These are phyloP conservation scores for Fusarium secorum DNA, from an alignment of 2,329 filamentous ascomycete species.

Conservation along the genomic window DNA sequence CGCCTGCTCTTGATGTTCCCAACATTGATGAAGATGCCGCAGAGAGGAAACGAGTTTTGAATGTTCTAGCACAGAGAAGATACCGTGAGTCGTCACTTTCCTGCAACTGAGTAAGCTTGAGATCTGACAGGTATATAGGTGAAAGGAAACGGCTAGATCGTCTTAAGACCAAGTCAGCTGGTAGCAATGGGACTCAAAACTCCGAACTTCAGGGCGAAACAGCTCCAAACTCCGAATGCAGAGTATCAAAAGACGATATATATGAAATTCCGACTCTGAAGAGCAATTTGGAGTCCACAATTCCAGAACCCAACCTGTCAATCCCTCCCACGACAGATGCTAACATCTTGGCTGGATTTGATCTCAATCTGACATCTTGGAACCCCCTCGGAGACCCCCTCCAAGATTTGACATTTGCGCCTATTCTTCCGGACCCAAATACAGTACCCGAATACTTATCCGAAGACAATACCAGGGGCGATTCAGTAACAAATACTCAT, in stretches of 20 bases:
- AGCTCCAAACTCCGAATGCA: neutral
- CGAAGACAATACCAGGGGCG: conserved; percentile 4
- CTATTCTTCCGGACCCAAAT: conserved; percentile 24
- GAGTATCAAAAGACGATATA: conserved; percentile 5
- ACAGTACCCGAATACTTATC: conserved; percentile 14
- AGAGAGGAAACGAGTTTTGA: conserved; percentile 62
- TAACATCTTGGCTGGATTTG: conserved; percentile 32
- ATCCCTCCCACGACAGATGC: conserved; percentile 11
- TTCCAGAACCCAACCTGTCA: neutral
- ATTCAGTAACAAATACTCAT: neutral
- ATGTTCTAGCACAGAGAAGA: conserved; percentile 62
- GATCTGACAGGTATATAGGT: conserved; percentile 34
- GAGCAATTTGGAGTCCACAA: neutral
- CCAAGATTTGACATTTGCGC: conserved; percentile 23
- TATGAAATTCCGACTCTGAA: conserved; percentile 1
- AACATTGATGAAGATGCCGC: conserved; percentile 59
- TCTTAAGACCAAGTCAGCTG: conserved; percentile 30
- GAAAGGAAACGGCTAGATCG: conserved; percentile 47
- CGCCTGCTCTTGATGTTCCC: conserved; percentile 53
- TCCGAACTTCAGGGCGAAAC: neutral
- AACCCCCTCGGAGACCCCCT: conserved; percentile 31
- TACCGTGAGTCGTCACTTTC: conserved; percentile 50
- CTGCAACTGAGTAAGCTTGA: too few relatives aligned
- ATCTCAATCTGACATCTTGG: conserved; percentile 38
- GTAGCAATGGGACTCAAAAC: conserved; percentile 2